Evolutionary conservation across 208 protist genomes (phyloP), one percentile per base, ranked within the genome.

Genomic region (Acanthamoeba culbertsoni): DNA sequence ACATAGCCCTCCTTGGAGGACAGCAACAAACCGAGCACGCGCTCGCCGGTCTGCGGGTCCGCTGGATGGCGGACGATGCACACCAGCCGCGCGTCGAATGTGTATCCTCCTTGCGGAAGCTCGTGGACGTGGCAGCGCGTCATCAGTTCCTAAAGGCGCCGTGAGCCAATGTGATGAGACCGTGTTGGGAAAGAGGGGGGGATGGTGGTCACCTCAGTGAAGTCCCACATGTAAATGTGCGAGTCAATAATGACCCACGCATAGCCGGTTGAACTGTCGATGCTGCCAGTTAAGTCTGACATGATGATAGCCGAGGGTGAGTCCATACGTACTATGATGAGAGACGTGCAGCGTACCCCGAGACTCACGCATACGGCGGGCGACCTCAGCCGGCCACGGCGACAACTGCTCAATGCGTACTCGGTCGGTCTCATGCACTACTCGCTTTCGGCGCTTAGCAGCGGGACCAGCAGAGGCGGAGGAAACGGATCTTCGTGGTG

Each of bases 231-330:
- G 68, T 51, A 79, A 51, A 79, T 43, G 68, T 33, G n/a, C 42
- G 68, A 79, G 33, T 79, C 68, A 26, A 88, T 10, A 48, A 88
- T 88, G 35, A 88, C 51, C 77, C 77, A 88, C 31, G 77, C 77
- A 26, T 65, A 88, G 77, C 77, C 77, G 23, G 48, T 62, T 0
- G 77, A 14, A 23, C 77, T 63, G 10, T 88, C 46, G 48, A 88
- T 40, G 33, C 31, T 37, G 43, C 77, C 77, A 0, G 33, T 88
- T 31, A 88, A 6, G 8, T 48, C 75, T 82, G 65, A 14, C 51
- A 59, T 14, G 16, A 23, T 59, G 51, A 59, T 14, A 14, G 16
- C 14, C 51, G 51, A n/a, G n/a, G n/a, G n/a, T 59, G 14, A 59
- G 51, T 14, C 51, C 51, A 59, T 59, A 59, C 14, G 51, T n/a